Conservation (phyloP, 2,329 filamentous ascomycete species). For the Karstenula rhodostoma region DNA sequence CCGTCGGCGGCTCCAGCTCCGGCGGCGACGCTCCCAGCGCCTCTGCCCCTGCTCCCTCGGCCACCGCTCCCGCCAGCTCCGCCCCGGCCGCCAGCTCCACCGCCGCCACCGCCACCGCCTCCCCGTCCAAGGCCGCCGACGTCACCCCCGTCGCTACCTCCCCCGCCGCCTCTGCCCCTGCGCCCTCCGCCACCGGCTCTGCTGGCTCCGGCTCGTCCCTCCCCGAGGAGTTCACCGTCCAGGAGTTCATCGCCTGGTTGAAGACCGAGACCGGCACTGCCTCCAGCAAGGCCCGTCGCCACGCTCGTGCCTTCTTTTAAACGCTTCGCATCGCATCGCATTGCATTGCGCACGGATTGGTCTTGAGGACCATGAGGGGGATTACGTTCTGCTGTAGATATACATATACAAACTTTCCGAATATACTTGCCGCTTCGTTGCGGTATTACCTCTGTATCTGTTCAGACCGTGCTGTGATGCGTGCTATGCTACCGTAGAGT, state of each 20-base stretch:
- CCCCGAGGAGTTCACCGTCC: constrained; percentile 43
- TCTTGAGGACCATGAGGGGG: constrained; percentile 2
- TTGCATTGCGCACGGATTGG: neutral
- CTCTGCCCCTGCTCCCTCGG: constrained; percentile 20
- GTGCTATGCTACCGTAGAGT: constrained; percentile 1
- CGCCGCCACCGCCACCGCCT: constrained; percentile 8
- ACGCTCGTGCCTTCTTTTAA: constrained; percentile 38
- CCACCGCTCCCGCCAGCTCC: constrained; percentile 22
- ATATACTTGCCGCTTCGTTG: constrained; percentile 1
- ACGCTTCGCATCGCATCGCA: too few species aligned
- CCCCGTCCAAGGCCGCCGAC: constrained; percentile 3
- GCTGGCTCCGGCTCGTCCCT: constrained; percentile 25
- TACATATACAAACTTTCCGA: constrained; percentile 10
- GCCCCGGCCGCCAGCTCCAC: constrained; percentile 20
- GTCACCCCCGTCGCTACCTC: constrained; percentile 12
- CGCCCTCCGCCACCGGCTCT: constrained; percentile 19
- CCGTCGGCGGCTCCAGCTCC: constrained; percentile 47
- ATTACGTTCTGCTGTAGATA: constrained; percentile 15
- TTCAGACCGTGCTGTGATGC: neutral
- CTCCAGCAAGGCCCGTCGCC: constrained; percentile 34
- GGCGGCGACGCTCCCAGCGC: constrained; percentile 21
- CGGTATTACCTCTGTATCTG: neutral
- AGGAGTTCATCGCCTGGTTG: constrained; percentile 45
- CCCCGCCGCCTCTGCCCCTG: constrained; percentile 19
- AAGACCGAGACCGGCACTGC: constrained; percentile 34